A percentile compares a stretch with the other conserved stretches of the same genome.
Conservation (phyloP, 2,329 filamentous ascomycete species). For the Ceratocystis lukuohia region DNA sequence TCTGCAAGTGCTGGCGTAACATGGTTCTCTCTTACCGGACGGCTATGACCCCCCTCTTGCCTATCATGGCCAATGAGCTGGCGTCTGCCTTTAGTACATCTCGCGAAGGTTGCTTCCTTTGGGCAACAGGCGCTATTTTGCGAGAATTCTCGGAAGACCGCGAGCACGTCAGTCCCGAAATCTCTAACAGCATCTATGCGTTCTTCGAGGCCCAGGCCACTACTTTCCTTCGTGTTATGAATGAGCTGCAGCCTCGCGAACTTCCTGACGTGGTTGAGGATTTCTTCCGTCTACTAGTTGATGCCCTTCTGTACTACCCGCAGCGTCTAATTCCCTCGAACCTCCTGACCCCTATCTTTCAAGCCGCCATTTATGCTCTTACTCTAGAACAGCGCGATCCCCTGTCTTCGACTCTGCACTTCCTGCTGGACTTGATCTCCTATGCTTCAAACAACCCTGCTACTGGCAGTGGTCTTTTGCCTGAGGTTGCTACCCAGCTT, state of each 20-base stretch:
- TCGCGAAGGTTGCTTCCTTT: constrained; percentile 92
- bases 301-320: constrained; percentile 87
- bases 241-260: constrained; percentile 60
- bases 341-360: constrained; percentile 69
- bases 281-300: constrained; percentile 85
- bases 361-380: constrained; percentile 74
- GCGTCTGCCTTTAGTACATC: constrained; percentile 74
- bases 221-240: constrained; percentile 78
- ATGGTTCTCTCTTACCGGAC: constrained; percentile 95
- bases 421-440: constrained; percentile 77
- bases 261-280: constrained; percentile 82
- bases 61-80: constrained; percentile 75
- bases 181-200: constrained; percentile 74
- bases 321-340: constrained; percentile 66
- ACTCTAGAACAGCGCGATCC: constrained; percentile 85
- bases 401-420: constrained; percentile 81
- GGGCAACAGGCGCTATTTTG: constrained; percentile 89
- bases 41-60: constrained; percentile 72
- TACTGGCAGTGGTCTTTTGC: constrained; percentile 43
- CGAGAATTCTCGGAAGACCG: constrained; percentile 88
- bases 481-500: constrained; percentile 53
- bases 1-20: constrained; percentile 90
- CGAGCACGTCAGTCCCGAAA: constrained; percentile 69
- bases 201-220: constrained; percentile 93
- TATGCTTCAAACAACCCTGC: constrained; percentile 69